Base-by-base conservation (phyloP, 2,329 filamentous ascomycete species). In the Penicillium capsulatum region DNA sequence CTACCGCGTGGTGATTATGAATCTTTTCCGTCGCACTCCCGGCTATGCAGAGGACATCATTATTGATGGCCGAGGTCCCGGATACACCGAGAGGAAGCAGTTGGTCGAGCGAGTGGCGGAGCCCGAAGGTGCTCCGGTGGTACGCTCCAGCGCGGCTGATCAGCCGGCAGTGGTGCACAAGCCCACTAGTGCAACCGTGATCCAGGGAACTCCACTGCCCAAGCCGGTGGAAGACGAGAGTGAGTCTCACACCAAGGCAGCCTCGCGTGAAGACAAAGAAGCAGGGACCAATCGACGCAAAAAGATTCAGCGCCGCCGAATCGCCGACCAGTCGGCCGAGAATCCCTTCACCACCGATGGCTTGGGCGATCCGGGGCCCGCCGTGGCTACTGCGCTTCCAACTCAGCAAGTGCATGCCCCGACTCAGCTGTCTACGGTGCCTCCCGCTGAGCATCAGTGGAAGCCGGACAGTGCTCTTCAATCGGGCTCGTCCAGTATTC, bases 1-100 rank as follows among this genome's bases (percentile, higher is more conserved):
- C 53, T 94, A 95, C 61, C 81, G 92, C 34, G 75, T 94, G 49
- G 86, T 82, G 14, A 94, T 97, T 47, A 96, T 98, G 79, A 98
- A 97, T 57, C 74, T 97, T 2, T 98, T 98, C 73, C 81, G 92
- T 48, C 83, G 80, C 43, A 89, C 87, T 0, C 87, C 91, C 8
- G 92, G 92, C 4, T 94, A 92, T 58, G 84, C 83, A 0, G 86
- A 95, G 50, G 92, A 98, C 59, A 81, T 97, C 44, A 73, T 88
- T 31, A 91, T 98, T 53, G 92, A 98, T 61, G 83, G 84, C 2
- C 79, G 80, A 22, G 84, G 84, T 0, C 91, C 92, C 1, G 83
- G 78, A n/a, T 94, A 88, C 58, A 78, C 81, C 11, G 92, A 98
- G 70, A 83, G 81, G 60, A 88, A 88, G 56, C 83, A 86, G 50